Evolutionary conservation across 768 basidiomycete species (phyloP).

Genomic region (Suillus fuscotomentosus): DNA sequence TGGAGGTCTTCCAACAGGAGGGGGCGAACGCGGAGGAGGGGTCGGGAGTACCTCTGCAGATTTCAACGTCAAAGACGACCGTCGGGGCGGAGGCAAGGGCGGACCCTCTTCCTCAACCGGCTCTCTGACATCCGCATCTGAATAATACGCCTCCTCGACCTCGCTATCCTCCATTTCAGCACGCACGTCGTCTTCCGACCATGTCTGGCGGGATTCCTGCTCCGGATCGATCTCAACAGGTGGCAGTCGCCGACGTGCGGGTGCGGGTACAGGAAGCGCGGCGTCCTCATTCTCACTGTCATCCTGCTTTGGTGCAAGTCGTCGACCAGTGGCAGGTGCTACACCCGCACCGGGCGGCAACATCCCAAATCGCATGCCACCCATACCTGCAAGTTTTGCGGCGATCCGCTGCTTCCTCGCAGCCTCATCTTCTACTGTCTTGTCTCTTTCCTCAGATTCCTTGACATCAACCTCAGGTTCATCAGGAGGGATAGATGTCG

Average conservation of each 20-base stretch:
- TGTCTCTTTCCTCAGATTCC: conserved; percentile 25
- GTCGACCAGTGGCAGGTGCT: conserved; percentile 15
- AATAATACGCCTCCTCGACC: conserved; percentile 61
- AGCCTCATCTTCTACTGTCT: conserved; percentile 63
- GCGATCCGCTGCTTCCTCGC: conserved; percentile 55
- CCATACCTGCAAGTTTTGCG: conserved; percentile 52
- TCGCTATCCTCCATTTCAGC: conserved; percentile 75
- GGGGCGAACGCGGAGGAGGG: conserved; percentile 44
- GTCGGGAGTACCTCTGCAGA: conserved; percentile 38
- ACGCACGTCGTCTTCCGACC: conserved; percentile 59
- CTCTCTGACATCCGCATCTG: conserved; percentile 46
- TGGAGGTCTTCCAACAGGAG: conserved; percentile 36
- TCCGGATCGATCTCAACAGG: conserved; percentile 10
- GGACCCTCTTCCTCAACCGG: conserved; percentile 42
- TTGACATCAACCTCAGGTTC: conserved; percentile 21
- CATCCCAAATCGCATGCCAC: conserved; percentile 60
- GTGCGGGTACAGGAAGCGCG: conserved; percentile 26
- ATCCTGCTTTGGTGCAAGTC: conserved; percentile 17
- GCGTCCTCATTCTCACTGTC: conserved; percentile 31
- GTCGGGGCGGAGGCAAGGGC: conserved; percentile 56
- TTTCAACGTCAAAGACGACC: conserved; percentile 19
- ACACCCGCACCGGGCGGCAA: conserved; percentile 32
- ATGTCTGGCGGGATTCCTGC: conserved; percentile 23
- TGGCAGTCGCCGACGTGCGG: conserved; percentile 28
- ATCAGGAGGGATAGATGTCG: conserved; percentile 29